A percentile compares a stretch with the other conserved stretches of the same genome.
Conservation (phyloP, 2,329 filamentous ascomycete genomes). For the Chrysoporthe deuterocubensis region DNA sequence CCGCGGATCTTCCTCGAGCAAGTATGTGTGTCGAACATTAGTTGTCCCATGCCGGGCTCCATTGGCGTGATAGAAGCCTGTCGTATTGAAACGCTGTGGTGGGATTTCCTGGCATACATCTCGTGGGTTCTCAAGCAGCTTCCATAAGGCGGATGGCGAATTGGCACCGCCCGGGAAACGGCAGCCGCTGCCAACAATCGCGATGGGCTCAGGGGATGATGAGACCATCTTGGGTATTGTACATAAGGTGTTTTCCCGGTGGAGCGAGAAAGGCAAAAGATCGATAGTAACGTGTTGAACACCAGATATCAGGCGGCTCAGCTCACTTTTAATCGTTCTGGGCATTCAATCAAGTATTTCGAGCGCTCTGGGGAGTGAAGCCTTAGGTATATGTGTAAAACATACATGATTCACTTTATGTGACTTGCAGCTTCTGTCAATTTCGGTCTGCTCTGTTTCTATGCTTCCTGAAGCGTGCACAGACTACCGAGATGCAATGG, state of each 20-base stretch:
- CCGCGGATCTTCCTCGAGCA: constrained; percentile 3
- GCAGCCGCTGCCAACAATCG: constrained; percentile 45
- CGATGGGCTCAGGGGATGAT: constrained; percentile 40
- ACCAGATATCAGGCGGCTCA: neutral
- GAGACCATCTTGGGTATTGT: neutral
- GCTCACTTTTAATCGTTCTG: neutral
- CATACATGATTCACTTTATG: neutral
- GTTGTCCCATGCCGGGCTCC: constrained; percentile 34
- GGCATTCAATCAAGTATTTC: neutral
- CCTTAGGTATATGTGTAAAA: neutral
- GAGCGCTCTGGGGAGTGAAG: neutral
- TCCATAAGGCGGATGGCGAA: constrained; percentile 42
- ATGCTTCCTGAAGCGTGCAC: neutral
- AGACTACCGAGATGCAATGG: neutral
- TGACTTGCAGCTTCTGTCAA: neutral
- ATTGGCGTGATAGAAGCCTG: constrained; percentile 35
- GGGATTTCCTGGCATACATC: constrained; percentile 33
- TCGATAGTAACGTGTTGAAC: neutral
- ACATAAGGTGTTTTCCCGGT: too few species aligned
- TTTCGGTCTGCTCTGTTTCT: neutral
- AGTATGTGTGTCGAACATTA: constrained; percentile 34
- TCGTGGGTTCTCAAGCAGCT: constrained; percentile 35
- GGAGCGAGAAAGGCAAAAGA: too few species aligned
- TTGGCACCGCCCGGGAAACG: constrained; percentile 42
- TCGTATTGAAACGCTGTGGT: constrained; percentile 31